A percentile compares a stretch with the other conserved stretches of the same genome.
Evolutionary conservation across 345 rosid species (phyloP).

Genomic region (Brassica juncea): DNA sequence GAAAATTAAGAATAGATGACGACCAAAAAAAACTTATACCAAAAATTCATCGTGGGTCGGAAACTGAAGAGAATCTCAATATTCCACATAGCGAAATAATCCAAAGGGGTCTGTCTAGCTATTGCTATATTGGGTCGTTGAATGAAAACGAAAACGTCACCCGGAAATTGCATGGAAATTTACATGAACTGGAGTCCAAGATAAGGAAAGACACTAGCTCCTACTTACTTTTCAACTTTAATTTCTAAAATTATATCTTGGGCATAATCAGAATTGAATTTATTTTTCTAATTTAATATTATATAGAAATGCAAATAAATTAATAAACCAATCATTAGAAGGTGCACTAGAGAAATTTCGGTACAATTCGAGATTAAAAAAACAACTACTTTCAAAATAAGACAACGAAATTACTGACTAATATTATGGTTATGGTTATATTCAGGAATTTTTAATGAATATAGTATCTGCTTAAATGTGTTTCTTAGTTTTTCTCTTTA

Average conservation of each 20-base stretch:
- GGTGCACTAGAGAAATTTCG: neutral
- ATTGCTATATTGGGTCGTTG: constrained; percentile 16
- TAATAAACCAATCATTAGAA: neutral
- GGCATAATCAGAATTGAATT: neutral
- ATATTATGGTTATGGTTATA: too few relatives aligned
- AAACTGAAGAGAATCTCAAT: constrained; percentile 7
- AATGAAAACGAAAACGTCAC: constrained; percentile 22
- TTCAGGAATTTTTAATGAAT: too few relatives aligned
- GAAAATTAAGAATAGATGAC: neutral
- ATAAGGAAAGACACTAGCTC: neutral
- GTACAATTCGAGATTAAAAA: neutral
- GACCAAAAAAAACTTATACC: neutral
- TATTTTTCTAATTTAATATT: neutral
- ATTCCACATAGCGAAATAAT: neutral
- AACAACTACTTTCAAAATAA: neutral
- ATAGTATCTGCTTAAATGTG: too few relatives aligned
- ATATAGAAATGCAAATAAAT: neutral
- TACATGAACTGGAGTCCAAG: constrained; percentile 25
- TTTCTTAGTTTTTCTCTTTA: too few relatives aligned
- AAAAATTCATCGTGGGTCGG: neutral
- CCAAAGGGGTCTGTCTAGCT: neutral
- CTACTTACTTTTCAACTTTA: neutral
- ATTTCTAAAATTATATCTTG: neutral
- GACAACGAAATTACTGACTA: neutral
- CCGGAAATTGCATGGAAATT: constrained; percentile 34